Percentiles rank a stretch among this genome's conserved stretches.
These are phyloP conservation scores for Lippia alba DNA, from an alignment of 305 asterid species.

Conservation along the genomic window DNA sequence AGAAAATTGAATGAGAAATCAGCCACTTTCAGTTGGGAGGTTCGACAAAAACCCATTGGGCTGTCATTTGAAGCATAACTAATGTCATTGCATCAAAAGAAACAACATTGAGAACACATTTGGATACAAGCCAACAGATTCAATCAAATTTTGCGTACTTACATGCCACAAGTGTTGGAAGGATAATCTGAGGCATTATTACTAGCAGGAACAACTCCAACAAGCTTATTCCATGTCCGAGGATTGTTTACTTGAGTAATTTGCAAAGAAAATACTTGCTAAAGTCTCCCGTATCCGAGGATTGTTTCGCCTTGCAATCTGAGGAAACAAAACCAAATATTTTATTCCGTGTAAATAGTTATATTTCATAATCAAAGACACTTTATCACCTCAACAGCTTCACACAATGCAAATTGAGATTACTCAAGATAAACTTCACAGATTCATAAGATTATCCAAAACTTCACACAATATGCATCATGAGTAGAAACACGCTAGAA, in stretches of 20 bases:
- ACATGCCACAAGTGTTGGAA: slow-evolving; percentile 59
- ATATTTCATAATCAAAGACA: not conserved
- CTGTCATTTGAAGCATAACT: slow-evolving; percentile 61
- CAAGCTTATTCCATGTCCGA: slow-evolving; percentile 81
- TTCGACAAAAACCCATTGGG: slow-evolving; percentile 67
- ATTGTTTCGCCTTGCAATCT: slow-evolving; percentile 18
- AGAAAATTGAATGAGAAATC: slow-evolving; percentile 92
- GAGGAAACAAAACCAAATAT: slow-evolving; percentile 5
- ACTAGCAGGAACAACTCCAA: slow-evolving; percentile 68
- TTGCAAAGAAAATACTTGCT: slow-evolving; percentile 6
- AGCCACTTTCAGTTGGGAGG: slow-evolving; percentile 72
- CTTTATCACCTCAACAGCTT: not conserved
- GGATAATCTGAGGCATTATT: slow-evolving; percentile 59
- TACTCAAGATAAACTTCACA: slow-evolving; percentile 17
- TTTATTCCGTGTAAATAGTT: not conserved
- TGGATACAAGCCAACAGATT: not conserved
- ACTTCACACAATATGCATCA: slow-evolving; percentile 17
- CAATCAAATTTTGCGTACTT: slow-evolving; percentile 41
- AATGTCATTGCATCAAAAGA: slow-evolving; percentile 35
- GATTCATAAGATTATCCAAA: slow-evolving; percentile 8
- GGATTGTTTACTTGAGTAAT: slow-evolving; percentile 15
- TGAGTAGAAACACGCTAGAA: slow-evolving; percentile 16
- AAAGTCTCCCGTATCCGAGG: slow-evolving; percentile 3
- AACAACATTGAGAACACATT: slow-evolving; percentile 20
- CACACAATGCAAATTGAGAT: not conserved